Evolutionary conservation across 805 yeast genomes (phyloP).

Genomic region (Kluyveromyces wickerhamii): DNA sequence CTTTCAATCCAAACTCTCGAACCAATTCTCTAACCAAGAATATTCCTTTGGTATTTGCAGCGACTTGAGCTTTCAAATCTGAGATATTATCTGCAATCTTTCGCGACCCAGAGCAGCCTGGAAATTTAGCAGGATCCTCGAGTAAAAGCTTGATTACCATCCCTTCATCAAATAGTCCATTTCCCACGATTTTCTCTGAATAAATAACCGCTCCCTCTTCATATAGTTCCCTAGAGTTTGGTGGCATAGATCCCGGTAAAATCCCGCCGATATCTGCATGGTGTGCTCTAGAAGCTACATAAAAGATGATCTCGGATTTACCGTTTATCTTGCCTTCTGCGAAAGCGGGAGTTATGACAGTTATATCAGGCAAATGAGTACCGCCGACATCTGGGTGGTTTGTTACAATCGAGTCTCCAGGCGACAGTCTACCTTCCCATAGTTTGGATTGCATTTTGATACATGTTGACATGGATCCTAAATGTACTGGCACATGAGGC

Average conservation of each 20-base stretch:
- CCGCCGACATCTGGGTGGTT: conserved; percentile 36
- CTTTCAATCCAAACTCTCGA: conserved; percentile 33
- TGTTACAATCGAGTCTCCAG: conserved; percentile 34
- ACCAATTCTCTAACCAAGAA: conserved; percentile 33
- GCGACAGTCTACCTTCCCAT: conserved; percentile 30
- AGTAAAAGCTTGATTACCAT: conserved; percentile 38
- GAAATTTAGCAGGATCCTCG: conserved; percentile 38
- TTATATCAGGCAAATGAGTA: conserved; percentile 40
- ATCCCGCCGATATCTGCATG: conserved; percentile 52
- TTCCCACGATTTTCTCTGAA: conserved; percentile 37
- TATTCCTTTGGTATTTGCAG: conserved; percentile 42
- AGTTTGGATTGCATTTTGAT: conserved; percentile 27
- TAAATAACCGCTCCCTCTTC: conserved; percentile 43
- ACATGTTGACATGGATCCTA: conserved; percentile 35
- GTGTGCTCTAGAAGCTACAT: conserved; percentile 48
- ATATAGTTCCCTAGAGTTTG: conserved; percentile 40
- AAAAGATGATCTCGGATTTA: conserved; percentile 36
- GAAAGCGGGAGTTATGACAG: conserved; percentile 47
- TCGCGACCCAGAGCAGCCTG: conserved; percentile 46
- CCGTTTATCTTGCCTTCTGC: conserved; percentile 14
- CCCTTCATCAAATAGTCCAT: conserved; percentile 42
- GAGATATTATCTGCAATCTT: conserved; percentile 41
- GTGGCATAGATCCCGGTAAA: conserved; percentile 45
- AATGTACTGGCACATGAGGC: conserved; percentile 37
- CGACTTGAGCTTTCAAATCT: conserved; percentile 38